These are phyloP conservation scores for Penicillium sp. DNA, from an alignment of 2,329 filamentous ascomycete species.

Conservation along the genomic window DNA sequence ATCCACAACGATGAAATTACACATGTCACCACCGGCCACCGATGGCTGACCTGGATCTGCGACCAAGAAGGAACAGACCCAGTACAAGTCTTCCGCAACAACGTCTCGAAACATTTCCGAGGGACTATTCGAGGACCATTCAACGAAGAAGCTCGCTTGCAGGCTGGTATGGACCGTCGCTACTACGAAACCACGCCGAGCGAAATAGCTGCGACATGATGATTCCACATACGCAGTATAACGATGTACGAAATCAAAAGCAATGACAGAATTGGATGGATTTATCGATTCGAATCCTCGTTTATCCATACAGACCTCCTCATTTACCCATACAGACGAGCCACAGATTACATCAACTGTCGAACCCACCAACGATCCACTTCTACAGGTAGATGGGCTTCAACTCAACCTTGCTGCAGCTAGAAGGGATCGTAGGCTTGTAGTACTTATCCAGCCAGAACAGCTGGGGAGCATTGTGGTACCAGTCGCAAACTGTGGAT, in stretches of 20 bases:
- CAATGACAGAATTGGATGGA: neutral
- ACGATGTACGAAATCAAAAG: slow-evolving; percentile 13
- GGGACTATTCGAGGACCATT: slow-evolving; percentile 44
- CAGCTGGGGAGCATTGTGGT: slow-evolving; percentile 37
- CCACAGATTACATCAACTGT: neutral
- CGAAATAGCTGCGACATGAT: slow-evolving; percentile 8
- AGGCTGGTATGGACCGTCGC: slow-evolving; percentile 43
- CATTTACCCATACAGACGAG: neutral
- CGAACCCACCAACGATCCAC: slow-evolving; percentile 1
- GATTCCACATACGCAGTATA: slow-evolving; percentile 1
- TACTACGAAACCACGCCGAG: slow-evolving; percentile 37
- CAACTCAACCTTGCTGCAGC: slow-evolving; percentile 34
- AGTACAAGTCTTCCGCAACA: slow-evolving; percentile 43
- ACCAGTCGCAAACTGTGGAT: slow-evolving; percentile 38
- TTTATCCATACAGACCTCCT: neutral
- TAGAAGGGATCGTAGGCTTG: slow-evolving; percentile 24
- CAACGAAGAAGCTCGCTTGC: slow-evolving; percentile 41
- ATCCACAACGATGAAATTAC: slow-evolving; percentile 49
- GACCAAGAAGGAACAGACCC: slow-evolving; percentile 44
- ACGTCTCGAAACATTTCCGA: slow-evolving; percentile 42
- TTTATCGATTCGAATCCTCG: neutral
- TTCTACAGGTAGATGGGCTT: slow-evolving; percentile 23
- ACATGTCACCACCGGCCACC: slow-evolving; percentile 46
- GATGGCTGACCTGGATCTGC: slow-evolving; percentile 48
- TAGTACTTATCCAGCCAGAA: slow-evolving; percentile 33